Conservation (phyloP, 2,329 filamentous ascomycete genomes). For the Aspergillaceae sp. region DNA sequence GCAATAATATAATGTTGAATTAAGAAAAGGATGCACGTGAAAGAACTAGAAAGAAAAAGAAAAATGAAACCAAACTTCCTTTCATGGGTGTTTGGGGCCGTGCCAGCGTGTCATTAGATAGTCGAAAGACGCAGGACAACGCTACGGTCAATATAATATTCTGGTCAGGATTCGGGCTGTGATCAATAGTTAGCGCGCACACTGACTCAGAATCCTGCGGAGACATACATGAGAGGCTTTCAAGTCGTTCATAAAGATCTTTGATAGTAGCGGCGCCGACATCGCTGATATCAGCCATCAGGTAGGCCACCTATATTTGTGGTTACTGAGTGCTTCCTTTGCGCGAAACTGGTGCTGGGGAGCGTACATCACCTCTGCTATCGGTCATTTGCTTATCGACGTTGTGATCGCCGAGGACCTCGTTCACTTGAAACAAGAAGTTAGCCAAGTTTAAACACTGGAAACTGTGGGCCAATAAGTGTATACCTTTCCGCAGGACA, state of each 20-base stretch:
- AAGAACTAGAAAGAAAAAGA: background rate
- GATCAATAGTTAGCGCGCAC: constrained; percentile 6
- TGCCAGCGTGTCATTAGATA: too few relatives aligned
- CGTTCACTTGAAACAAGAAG: constrained; percentile 58
- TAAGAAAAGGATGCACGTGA: too few relatives aligned
- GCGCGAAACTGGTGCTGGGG: background rate
- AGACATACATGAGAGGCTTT: constrained; percentile 66
- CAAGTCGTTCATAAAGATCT: constrained; percentile 73
- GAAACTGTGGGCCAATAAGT: too few relatives aligned
- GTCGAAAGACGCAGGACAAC: too few relatives aligned
- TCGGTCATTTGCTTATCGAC: constrained; percentile 99
- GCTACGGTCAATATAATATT: constrained; percentile 30
- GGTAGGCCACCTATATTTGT: constrained; percentile 62
- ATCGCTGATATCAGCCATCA: constrained; percentile 95
- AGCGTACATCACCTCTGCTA: constrained; percentile 72
- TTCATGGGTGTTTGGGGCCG: too few relatives aligned
- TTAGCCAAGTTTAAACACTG: constrained; percentile 9
- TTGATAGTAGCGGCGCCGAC: constrained; percentile 75
- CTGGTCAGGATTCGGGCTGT: constrained; percentile 40
- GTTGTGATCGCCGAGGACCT: constrained; percentile 89
- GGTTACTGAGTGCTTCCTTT: constrained; percentile 1
- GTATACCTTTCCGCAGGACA: constrained; percentile 69
- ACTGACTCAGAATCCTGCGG: background rate
- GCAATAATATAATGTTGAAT: background rate
- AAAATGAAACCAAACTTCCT: background rate